Percentiles rank a stretch among this genome's conserved stretches.
Evolutionary conservation across 176 grass and related monocot species (phyloP).

Genomic region (Cocos nucifera): DNA sequence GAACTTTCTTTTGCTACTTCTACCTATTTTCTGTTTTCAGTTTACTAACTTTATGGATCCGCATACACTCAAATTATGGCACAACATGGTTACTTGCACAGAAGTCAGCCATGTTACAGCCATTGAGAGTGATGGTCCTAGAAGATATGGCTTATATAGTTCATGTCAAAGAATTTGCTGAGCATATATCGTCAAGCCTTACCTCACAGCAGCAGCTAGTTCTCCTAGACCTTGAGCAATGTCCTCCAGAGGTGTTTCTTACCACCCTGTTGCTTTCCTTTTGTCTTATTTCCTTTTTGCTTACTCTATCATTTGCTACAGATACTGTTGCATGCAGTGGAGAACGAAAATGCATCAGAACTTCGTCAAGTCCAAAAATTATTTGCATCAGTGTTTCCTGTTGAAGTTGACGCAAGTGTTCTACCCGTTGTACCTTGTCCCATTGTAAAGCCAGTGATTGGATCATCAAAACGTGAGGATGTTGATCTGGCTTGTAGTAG

Average conservation of each 20-base stretch:
- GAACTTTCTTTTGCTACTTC: not conserved
- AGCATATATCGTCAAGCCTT: constrained; percentile 37
- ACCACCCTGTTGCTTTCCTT: not conserved
- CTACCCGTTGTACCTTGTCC: constrained; percentile 4
- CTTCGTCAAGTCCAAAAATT: constrained; percentile 45
- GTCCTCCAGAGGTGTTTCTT: constrained; percentile 28
- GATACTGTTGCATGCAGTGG: constrained; percentile 38
- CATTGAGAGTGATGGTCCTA: constrained; percentile 65
- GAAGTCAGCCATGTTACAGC: constrained; percentile 56
- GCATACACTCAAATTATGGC: not conserved
- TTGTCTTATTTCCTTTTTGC: constrained; percentile 6
- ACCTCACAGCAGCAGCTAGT: constrained; percentile 35
- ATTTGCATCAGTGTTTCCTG: constrained; percentile 51
- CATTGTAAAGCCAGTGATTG: constrained; percentile 8
- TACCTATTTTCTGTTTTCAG: not conserved
- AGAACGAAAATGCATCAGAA: constrained; percentile 30
- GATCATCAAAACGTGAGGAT: constrained; percentile 12
- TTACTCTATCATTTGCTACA: constrained; percentile 20
- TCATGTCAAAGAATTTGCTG: constrained; percentile 59
- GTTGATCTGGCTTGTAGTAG: constrained; percentile 5
- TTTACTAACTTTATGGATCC: not conserved
- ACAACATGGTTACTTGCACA: constrained; percentile 8
- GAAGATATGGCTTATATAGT: constrained; percentile 73
- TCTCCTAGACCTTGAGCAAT: constrained; percentile 67
- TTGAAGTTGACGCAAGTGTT: constrained; percentile 21